A percentile compares a stretch with the other conserved stretches of the same genome.
These are phyloP conservation scores for Starmera quercuum DNA, from an alignment of 805 yeast species.

Conservation along the genomic window DNA sequence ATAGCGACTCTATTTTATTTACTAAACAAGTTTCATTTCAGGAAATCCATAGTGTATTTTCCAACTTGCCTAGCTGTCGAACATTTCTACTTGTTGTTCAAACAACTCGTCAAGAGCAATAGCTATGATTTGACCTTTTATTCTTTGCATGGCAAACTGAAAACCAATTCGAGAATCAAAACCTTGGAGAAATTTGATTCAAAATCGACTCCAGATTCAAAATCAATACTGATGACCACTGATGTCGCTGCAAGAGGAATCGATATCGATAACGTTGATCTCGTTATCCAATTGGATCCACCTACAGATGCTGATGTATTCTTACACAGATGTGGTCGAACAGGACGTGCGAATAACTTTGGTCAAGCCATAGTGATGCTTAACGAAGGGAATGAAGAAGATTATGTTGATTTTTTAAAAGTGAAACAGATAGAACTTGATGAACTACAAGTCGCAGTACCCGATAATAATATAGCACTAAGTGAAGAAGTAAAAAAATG, in stretches of 20 bases:
- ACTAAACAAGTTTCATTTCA: conserved; percentile 46
- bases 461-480: neutral
- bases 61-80: conserved; percentile 87
- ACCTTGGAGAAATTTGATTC: conserved; percentile 52
- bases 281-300: conserved; percentile 91
- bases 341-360: conserved; percentile 82
- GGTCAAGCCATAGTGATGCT: conserved; percentile 78
- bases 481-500: conserved; percentile 32
- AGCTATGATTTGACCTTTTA: conserved; percentile 35
- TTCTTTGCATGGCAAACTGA: conserved; percentile 87
- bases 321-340: conserved; percentile 90
- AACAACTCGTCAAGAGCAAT: conserved; percentile 24
- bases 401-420: conserved; percentile 69
- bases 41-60: conserved; percentile 82
- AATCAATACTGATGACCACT: conserved; percentile 74
- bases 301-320: conserved; percentile 91
- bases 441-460: conserved; percentile 22
- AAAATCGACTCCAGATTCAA: conserved; percentile 20
- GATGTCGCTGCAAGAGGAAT: conserved; percentile 99
- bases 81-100: conserved; percentile 57
- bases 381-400: conserved; percentile 70
- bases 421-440: conserved; percentile 57
- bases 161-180: conserved; percentile 69
- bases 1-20: conserved; percentile 50
- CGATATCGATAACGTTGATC: conserved; percentile 90